phyloP scores from a whole-genome alignment of 495 filamentous ascomycete genomes.

The Letharia lupina region DNA sequence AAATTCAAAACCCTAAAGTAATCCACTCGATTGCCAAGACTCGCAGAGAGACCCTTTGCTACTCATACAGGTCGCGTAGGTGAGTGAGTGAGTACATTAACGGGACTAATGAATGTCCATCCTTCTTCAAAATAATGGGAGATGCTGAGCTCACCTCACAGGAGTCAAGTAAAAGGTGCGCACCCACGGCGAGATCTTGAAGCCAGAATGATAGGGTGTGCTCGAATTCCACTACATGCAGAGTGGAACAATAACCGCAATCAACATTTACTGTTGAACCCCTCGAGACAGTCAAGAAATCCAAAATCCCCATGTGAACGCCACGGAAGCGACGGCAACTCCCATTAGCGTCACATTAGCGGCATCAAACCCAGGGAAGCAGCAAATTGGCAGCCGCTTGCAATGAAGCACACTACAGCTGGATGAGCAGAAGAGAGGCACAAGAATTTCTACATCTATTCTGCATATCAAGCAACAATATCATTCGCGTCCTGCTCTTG shows the following conservation, averaged over 20 bases:
- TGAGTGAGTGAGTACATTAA: no score
- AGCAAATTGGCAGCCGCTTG: background rate
- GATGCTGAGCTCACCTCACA: background rate
- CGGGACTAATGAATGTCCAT: no score
- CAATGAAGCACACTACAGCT: background rate
- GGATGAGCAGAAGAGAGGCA: background rate
- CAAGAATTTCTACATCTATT: background rate
- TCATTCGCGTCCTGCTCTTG: conserved; percentile 30
- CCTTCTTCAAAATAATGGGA: no score
- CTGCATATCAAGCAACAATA: conserved; percentile 21
- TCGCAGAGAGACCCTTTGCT: no score
- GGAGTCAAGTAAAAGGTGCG: background rate
- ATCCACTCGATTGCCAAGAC: no score
- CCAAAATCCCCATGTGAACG: background rate
- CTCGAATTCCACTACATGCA: background rate
- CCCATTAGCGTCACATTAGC: background rate
- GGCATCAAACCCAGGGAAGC: background rate
- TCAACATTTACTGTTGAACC: background rate
- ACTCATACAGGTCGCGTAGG: no score
- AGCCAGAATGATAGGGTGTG: background rate
- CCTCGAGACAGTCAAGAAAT: background rate
- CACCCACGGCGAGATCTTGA: background rate
- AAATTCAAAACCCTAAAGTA: no score
- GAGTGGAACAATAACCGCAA: background rate
- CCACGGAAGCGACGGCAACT: conserved; percentile 1